Evolutionary conservation across 202 grass and related monocot species (phyloP), one percentile per base, ranked within the genome.

Genomic region (Digitaria exilis): DNA sequence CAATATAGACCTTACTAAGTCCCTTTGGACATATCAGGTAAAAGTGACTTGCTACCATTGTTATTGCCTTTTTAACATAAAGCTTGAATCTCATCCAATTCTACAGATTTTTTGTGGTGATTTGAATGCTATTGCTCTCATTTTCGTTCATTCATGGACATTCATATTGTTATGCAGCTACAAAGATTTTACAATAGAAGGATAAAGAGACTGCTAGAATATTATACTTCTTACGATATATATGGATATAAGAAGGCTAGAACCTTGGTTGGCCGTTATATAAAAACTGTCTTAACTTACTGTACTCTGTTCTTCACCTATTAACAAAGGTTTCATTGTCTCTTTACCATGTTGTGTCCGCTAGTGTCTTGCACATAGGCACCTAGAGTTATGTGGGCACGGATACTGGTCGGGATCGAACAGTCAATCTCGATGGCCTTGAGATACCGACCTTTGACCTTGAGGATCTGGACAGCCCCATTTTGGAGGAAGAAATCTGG

Each of bases 21-120:
- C 67, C 15, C 67, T 91, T 82, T 98, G 95, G 95, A 95, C 87
- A 56, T 98, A 98, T 91, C 95, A 95, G 92, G 92, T 98, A 87
- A 70, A 69, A 26, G 9, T 7, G 12, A 34, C 44, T 35, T 64
- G 26, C 54, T 68, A 12, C 3, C 60, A 11, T 25, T 63, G 18
- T 31, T 44, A 32, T 12, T 60, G 45, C 29, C 70, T 3, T 26
- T n/a, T 87, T 69, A 29, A 42, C 22, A 42, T 75, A 51, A 78
- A 83, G n/a, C 28, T 59, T 75, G 37, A 67, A 61, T 68, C 54
- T n/a, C n/a, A n/a, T n/a, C n/a, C n/a, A n/a, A n/a, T n/a, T n/a
- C n/a, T n/a, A n/a, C n/a, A n/a, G n/a, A n/a, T n/a, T n/a, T n/a
- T n/a, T n/a, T n/a, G n/a, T 78, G 73, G 24, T 58, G 28, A 51